Evolutionary conservation across 169 alveolate species (phyloP).

Genomic region (Theileria sp.): DNA sequence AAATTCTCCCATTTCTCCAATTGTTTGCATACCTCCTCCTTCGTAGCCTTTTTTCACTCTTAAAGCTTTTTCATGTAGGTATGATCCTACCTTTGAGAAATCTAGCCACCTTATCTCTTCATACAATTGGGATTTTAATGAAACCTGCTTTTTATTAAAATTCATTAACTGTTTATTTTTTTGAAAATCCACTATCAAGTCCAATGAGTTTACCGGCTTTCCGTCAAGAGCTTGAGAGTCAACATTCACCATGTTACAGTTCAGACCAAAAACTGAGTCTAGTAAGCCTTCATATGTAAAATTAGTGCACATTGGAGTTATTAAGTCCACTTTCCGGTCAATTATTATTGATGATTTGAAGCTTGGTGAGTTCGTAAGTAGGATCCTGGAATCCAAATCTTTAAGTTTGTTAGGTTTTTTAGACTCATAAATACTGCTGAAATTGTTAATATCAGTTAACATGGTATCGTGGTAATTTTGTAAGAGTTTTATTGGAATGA

Average conservation of each 20-base stretch:
- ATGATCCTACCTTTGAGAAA: conserved; percentile 78
- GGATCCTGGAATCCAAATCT: conserved; percentile 8
- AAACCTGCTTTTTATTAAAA: conserved; percentile 6
- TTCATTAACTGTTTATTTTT: conserved; percentile 11
- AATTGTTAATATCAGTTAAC: neutral
- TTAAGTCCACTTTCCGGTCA: conserved; percentile 55
- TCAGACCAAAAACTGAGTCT: conserved; percentile 46
- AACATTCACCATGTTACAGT: conserved; percentile 10
- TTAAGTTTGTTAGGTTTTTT: neutral
- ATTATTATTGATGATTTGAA: conserved; percentile 36
- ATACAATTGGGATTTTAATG: conserved; percentile 66
- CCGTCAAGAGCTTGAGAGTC: conserved; percentile 55
- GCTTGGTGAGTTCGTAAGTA: conserved; percentile 19
- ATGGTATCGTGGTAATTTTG: neutral
- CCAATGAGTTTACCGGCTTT: conserved; percentile 23
- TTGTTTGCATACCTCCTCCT: conserved; percentile 79
- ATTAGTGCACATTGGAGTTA: conserved; percentile 63
- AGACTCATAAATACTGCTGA: neutral
- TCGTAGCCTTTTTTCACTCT: conserved; percentile 84
- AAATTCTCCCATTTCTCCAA: conserved; percentile 81
- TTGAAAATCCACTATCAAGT: conserved; percentile 13
- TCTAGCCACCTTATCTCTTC: conserved; percentile 75
- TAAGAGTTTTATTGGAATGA: conserved; percentile 20
- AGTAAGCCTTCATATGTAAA: conserved; percentile 62
- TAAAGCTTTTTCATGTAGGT: conserved; percentile 82